Evolutionary conservation across 495 filamentous ascomycete genomes (phyloP), one percentile per base, ranked within the genome.

Genomic region (Hapsidospora chrysogenum): DNA sequence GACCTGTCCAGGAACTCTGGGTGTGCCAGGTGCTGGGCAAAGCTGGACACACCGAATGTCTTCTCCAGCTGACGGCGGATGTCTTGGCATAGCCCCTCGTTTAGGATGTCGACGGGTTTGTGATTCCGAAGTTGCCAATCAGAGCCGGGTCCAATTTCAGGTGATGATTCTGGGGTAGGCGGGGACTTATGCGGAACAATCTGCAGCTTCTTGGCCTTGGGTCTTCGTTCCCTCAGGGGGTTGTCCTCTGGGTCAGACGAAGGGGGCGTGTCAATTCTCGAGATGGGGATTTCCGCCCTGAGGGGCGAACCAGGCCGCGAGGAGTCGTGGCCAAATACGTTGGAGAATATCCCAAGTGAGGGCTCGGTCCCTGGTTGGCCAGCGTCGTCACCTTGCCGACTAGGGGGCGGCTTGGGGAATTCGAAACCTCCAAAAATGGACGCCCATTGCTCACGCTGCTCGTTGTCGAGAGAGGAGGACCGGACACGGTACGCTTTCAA

Each of bases 91-190:
- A 28, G 7, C 15, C n/a, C 18, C 39, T 40, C 3, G 18, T 39
- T 18, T 43, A 46, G 45, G 45, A 49, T 22, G 47, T 52, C 40
- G 38, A 42, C 27, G 43, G 25, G 18, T 33, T 41, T 32, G 30
- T 37, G 16, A 21, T 17, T 9, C 11, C 11, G 7, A 37, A 33
- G 29, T 28, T 26, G 9, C 28, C 36, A 13, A 16, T 43, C 30
- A 5, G 41, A 37, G 13, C 45, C 26, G 1, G 49, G 49, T 7
- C 40, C 17, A 13, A 54, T 40, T 13, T 47, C 38, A 0, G 51
- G 49, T 2, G 43, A 51, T 3, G 41, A 21, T 0, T 40, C 35
- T 1, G 44, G 47, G 10, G 44, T 44, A 7, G 35, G 43, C 17
- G 40, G 41, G 3, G 20, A 14, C 9, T 34, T 22, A 32, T 29